phyloP scores from a whole-genome alignment of 2,329 filamentous ascomycete genomes.

The Fonsecaea nubica region DNA sequence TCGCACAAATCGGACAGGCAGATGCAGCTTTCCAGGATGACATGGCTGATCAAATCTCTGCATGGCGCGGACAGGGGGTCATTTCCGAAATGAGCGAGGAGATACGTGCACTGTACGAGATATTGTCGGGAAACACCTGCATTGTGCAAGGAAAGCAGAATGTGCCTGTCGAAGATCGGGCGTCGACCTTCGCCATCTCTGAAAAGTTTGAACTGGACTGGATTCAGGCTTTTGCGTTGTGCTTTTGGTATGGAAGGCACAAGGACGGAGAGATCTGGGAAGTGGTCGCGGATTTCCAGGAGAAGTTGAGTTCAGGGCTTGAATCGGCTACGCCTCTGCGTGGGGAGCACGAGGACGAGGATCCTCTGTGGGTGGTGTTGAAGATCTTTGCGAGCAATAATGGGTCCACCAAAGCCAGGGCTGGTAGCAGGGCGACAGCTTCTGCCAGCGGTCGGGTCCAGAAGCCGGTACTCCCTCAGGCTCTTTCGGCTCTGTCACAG shows the following conservation, averaged over 20 bases:
- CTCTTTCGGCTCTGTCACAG: conserved; percentile 77
- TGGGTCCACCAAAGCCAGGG: conserved; percentile 44
- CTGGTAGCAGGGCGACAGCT: background rate
- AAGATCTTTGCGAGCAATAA: conserved; percentile 71
- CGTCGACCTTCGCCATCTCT: conserved; percentile 80
- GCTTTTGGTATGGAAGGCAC: conserved; percentile 84
- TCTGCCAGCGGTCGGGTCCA: conserved; percentile 42
- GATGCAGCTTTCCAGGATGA: conserved; percentile 73
- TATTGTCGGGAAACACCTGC: conserved; percentile 86
- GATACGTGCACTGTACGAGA: conserved; percentile 85
- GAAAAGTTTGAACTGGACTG: conserved; percentile 86
- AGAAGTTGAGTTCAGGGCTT: conserved; percentile 72
- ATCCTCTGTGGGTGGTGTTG: conserved; percentile 83
- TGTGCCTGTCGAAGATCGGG: conserved; percentile 77
- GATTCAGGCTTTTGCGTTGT: conserved; percentile 89
- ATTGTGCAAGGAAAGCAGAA: conserved; percentile 76
- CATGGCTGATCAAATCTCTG: conserved; percentile 78
- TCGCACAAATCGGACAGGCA: conserved; percentile 76
- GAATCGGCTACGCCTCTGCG: conserved; percentile 74
- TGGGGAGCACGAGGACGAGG: conserved; percentile 61
- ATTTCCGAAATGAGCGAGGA: conserved; percentile 86
- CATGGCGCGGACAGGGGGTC: conserved; percentile 82
- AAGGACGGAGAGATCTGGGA: conserved; percentile 71
- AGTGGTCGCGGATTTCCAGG: conserved; percentile 75
- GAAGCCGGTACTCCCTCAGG: conserved; percentile 65